These are phyloP conservation scores for Echium plantagineum DNA, from an alignment of 257 asterid genomes.

Conservation along the genomic window DNA sequence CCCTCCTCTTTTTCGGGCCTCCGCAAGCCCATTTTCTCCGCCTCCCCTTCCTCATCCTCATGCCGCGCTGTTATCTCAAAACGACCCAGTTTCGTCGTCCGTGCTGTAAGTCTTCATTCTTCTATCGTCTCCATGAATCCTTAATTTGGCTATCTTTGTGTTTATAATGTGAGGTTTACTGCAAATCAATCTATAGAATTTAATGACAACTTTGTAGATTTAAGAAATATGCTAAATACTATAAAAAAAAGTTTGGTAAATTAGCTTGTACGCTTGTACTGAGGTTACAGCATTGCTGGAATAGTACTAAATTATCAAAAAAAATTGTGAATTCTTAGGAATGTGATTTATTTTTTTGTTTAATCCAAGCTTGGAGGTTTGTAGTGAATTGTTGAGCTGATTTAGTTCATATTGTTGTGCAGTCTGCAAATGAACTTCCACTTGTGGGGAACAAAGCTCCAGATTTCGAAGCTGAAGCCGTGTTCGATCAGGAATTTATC, in stretches of 20 bases:
- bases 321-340: too few relatives aligned
- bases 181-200: too few relatives aligned
- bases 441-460: constrained; percentile 90
- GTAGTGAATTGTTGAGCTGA: not conserved
- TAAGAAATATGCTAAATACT: too few relatives aligned
- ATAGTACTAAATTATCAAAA: too few relatives aligned
- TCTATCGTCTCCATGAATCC: too few relatives aligned
- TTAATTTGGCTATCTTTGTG: too few relatives aligned
- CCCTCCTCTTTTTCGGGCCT: constrained; percentile 42
- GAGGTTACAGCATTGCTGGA: too few relatives aligned
- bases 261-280: not conserved
- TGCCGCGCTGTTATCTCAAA: constrained; percentile 19
- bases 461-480: constrained; percentile 97
- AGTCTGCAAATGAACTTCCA: constrained; percentile 53
- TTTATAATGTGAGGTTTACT: too few relatives aligned
- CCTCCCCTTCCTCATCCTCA: constrained; percentile 9
- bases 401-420: constrained; percentile 11
- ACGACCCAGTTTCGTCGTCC: constrained; percentile 29
- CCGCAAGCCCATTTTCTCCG: constrained; percentile 24
- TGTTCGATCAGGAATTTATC: constrained; percentile 83
- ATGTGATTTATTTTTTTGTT: too few relatives aligned
- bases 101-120: constrained; percentile 40
- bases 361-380: too few relatives aligned
- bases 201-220: too few relatives aligned
- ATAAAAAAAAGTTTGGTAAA: not conserved